phyloP scores from a whole-genome alignment of 129 eudicot species.

The Arctium lappa region DNA sequence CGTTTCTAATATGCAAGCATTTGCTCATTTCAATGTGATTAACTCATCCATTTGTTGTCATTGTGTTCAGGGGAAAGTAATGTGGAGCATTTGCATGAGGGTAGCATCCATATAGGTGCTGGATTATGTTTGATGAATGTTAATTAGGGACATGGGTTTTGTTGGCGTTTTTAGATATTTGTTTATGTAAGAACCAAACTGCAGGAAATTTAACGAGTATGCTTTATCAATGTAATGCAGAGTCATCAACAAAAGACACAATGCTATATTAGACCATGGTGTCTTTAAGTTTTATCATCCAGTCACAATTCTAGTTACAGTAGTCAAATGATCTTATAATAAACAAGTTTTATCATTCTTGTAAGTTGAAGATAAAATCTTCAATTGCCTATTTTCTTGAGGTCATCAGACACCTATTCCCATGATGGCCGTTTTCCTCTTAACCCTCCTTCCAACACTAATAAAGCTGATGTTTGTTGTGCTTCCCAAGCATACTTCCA shows the following conservation, averaged over 20 bases:
- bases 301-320: not conserved
- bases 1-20: not conserved
- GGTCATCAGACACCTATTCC: no score
- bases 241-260: not conserved
- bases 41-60: constrained; percentile 4
- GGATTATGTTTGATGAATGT: not conserved
- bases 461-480: no score
- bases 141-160: not conserved
- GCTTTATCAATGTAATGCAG: not conserved
- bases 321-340: not conserved
- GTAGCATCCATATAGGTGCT: not conserved
- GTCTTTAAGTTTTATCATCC: not conserved
- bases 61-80: constrained; percentile 34
- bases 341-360: not conserved
- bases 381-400: no score
- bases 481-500: no score
- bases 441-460: no score
- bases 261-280: not conserved
- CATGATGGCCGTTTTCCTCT: no score
- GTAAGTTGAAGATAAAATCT: no score
- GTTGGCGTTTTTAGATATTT: not conserved
- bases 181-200: not conserved
- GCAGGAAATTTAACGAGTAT: not conserved
- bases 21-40: not conserved
- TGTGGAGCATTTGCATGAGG: constrained; percentile 4